Evolutionary conservation across 1,139 yeast species (phyloP).

Genomic region (Blastobotrys indianensis): DNA sequence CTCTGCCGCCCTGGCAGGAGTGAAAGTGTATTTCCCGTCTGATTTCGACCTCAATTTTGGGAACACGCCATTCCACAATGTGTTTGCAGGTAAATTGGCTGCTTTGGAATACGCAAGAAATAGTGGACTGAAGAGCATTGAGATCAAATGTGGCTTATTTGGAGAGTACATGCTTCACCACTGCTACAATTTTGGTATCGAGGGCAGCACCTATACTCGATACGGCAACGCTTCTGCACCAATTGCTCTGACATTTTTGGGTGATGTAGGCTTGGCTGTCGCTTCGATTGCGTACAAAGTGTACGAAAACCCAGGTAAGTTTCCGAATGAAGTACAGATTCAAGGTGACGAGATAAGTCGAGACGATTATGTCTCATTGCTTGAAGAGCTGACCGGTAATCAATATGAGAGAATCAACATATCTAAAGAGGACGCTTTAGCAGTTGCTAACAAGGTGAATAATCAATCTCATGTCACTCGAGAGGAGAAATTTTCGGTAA

Average conservation of each 20-base stretch:
- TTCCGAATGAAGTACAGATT: constrained; percentile 45
- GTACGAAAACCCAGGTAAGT: constrained; percentile 35
- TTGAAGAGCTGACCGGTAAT: constrained; percentile 38
- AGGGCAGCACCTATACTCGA: constrained; percentile 40
- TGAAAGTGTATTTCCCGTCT: constrained; percentile 54
- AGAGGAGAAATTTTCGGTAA: constrained; percentile 6
- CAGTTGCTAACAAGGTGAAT: not conserved
- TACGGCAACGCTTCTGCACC: constrained; percentile 32
- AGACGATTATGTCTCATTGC: constrained; percentile 38
- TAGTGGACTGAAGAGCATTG: not conserved
- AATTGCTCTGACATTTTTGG: constrained; percentile 36
- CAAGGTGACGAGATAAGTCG: constrained; percentile 40
- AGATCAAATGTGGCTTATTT: constrained; percentile 16
- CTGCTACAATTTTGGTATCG: constrained; percentile 8
- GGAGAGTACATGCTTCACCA: constrained; percentile 31
- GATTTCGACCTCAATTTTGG: constrained; percentile 51
- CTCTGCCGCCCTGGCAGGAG: constrained; percentile 40
- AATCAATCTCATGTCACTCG: not conserved
- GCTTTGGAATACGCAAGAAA: constrained; percentile 6
- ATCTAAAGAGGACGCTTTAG: not conserved
- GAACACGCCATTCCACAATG: constrained; percentile 9
- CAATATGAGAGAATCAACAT: not conserved
- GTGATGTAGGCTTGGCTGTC: constrained; percentile 47
- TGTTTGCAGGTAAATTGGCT: constrained; percentile 2
- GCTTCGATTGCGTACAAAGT: constrained; percentile 35